phyloP scores from a whole-genome alignment of 177 flowering plant genomes.

The Vitis hybrid region DNA sequence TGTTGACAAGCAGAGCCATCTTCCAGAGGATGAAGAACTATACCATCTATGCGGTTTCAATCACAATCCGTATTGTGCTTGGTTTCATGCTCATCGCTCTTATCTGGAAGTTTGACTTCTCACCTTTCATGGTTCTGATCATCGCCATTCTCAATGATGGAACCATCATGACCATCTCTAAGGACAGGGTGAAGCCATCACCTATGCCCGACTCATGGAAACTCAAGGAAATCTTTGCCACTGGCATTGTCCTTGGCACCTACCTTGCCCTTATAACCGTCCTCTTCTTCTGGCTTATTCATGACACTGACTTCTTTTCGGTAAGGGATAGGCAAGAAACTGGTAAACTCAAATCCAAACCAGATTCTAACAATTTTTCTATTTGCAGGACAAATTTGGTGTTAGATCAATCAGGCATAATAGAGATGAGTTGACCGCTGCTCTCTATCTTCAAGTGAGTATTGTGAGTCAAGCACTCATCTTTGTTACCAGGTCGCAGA shows the following conservation, averaged over 20 bases:
- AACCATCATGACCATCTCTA: constrained; percentile 94
- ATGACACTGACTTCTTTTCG: constrained; percentile 60
- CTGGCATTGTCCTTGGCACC: constrained; percentile 79
- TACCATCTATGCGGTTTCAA: constrained; percentile 94
- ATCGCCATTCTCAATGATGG: constrained; percentile 89
- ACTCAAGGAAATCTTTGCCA: constrained; percentile 81
- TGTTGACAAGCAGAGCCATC: constrained; percentile 83
- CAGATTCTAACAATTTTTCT: neutral
- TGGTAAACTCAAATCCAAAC: neutral
- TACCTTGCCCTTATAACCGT: constrained; percentile 78
- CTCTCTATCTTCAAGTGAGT: constrained; percentile 82
- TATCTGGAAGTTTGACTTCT: constrained; percentile 81
- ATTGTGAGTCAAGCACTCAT: constrained; percentile 83
- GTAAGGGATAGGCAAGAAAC: constrained; percentile 27
- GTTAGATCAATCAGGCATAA: constrained; percentile 36
- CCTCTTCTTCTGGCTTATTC: constrained; percentile 63
- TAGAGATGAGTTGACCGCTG: constrained; percentile 51
- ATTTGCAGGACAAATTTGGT: constrained; percentile 45
- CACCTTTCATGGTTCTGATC: constrained; percentile 87
- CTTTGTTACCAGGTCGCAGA: constrained; percentile 73
- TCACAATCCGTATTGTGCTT: constrained; percentile 84
- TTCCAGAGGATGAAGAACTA: constrained; percentile 96
- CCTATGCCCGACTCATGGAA: constrained; percentile 91
- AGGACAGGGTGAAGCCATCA: constrained; percentile 92
- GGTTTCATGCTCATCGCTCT: constrained; percentile 81